Percentiles rank a stretch among this genome's conserved stretches.
These are phyloP conservation scores for Elsinoe arachidis DNA, from an alignment of 2,329 filamentous ascomycete species.

Conservation along the genomic window DNA sequence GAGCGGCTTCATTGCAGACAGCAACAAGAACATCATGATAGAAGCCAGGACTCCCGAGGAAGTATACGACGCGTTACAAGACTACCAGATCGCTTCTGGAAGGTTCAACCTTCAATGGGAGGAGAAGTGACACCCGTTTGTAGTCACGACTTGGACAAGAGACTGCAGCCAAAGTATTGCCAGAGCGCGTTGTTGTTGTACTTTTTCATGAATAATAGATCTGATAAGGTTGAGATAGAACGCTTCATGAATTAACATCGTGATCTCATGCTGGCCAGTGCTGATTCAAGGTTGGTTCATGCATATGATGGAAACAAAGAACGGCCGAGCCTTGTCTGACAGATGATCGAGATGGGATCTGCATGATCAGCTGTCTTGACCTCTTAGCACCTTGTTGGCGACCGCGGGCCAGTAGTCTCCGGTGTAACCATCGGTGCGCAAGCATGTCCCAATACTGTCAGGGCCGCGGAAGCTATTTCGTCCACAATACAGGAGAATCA, in stretches of 20 bases:
- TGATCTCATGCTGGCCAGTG: background rate
- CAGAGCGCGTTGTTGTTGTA: background rate
- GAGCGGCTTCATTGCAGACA: constrained; percentile 65
- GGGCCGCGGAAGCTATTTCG: background rate
- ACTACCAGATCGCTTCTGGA: constrained; percentile 68
- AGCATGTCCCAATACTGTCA: background rate
- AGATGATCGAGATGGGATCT: background rate
- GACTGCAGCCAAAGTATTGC: too few relatives aligned
- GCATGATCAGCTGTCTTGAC: background rate
- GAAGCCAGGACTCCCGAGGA: constrained; percentile 65
- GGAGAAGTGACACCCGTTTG: constrained; percentile 41
- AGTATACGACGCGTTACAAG: constrained; percentile 59
- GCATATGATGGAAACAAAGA: background rate
- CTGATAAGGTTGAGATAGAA: background rate
- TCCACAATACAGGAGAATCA: constrained; percentile 6
- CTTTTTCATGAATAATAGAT: constrained; percentile 1
- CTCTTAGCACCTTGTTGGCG: background rate
- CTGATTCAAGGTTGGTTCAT: background rate
- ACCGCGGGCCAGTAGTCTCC: background rate
- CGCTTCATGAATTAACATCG: background rate
- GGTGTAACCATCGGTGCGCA: background rate
- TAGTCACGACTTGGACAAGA: too few relatives aligned
- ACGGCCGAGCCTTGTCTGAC: background rate
- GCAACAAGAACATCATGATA: constrained; percentile 67
- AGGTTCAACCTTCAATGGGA: constrained; percentile 79